Evolutionary conservation across 2,329 filamentous ascomycete genomes (phyloP).

Genomic region (Verticillium nonalfalfae): DNA sequence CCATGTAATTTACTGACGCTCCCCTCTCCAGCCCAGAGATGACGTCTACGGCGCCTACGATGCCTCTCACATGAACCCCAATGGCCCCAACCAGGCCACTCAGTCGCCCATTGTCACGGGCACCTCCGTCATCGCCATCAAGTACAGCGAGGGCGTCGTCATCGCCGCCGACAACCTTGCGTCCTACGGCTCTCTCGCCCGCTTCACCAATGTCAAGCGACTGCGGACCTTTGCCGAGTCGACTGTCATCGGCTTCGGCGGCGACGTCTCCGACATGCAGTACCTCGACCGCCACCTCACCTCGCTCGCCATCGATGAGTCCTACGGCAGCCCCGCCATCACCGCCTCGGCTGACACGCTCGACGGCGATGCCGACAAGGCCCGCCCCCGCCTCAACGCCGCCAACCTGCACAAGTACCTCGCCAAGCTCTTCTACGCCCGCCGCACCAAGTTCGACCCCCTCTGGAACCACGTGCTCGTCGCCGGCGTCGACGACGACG

Average conservation of each 20-base stretch:
- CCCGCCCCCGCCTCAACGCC: slow-evolving; percentile 60
- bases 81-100: slow-evolving; percentile 74
- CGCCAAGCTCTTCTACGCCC: slow-evolving; percentile 90
- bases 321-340: slow-evolving; percentile 54
- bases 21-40: slow-evolving; percentile 70
- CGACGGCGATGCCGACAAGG: slow-evolving; percentile 3
- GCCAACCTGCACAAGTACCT: slow-evolving; percentile 97
- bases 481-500: slow-evolving; percentile 74
- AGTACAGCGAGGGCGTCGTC: slow-evolving; percentile 94
- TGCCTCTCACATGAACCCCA: slow-evolving; percentile 69
- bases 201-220: slow-evolving; percentile 95
- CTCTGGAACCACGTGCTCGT: slow-evolving; percentile 96
- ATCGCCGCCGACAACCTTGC: slow-evolving; percentile 97
- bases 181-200: slow-evolving; percentile 93
- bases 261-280: slow-evolving; percentile 99
- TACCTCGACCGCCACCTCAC: slow-evolving; percentile 89
- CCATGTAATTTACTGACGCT: slow-evolving; percentile 7
- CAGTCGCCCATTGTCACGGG: slow-evolving; percentile 92
- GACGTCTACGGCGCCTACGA: slow-evolving; percentile 96
- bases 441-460: slow-evolving; percentile 91
- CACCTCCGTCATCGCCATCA: slow-evolving; percentile 89
- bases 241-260: slow-evolving; percentile 86
- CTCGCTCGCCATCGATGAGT: slow-evolving; percentile 81
- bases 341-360: slow-evolving; percentile 25
- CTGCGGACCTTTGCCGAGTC: slow-evolving; percentile 81